Evolutionary conservation across 208 protist genomes (phyloP), one percentile per base, ranked within the genome.

Genomic region (Porcisia deanei): DNA sequence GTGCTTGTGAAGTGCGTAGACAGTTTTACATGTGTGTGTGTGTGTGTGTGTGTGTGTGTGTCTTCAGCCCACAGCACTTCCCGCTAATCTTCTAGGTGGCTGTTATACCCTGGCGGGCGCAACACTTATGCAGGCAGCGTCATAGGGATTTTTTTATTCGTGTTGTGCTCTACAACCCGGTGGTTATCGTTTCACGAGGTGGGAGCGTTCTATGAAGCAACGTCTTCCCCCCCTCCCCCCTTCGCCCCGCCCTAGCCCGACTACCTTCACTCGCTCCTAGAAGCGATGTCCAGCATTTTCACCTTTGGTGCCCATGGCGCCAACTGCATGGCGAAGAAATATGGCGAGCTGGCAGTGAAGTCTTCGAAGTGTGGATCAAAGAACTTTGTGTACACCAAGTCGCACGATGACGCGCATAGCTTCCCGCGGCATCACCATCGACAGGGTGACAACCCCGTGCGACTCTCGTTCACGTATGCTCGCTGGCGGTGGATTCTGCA

Each of bases 401-500:
- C 80, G 43, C 87, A 95, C 82, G 93, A 97, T 71, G 88, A 93
- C 54, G 79, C 74, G 5, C 83, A 89, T 70, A 20, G 90, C 9
- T 90, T 89, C 66, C 93, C 93, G 0, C 87, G 89, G 25, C 91
- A 97, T 76, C 88, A 92, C 73, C 86, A 92, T 71, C 91, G 93
- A 3, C 90, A 93, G 74, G 91, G 90, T 69, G 93, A 97, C 78
- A 79, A 87, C 59, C 93, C 93, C 30, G 87, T 88, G 81, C 73
- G 80, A 22, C 85, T 96, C 61, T 91, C 71, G 73, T 91, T 96
- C 71, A 91, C 87, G 20, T 88, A 83, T 82, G 77, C 82, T 55
- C 86, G 90, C 43, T 88, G 86, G 75, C 93, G 93, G n/a, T 97
- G 93, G 91, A 94, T 81, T 41, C 66, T 92, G 41, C 93, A 97